Evolutionary conservation across 441 rosid species (phyloP).

Genomic region (Isatis lusitanica): DNA sequence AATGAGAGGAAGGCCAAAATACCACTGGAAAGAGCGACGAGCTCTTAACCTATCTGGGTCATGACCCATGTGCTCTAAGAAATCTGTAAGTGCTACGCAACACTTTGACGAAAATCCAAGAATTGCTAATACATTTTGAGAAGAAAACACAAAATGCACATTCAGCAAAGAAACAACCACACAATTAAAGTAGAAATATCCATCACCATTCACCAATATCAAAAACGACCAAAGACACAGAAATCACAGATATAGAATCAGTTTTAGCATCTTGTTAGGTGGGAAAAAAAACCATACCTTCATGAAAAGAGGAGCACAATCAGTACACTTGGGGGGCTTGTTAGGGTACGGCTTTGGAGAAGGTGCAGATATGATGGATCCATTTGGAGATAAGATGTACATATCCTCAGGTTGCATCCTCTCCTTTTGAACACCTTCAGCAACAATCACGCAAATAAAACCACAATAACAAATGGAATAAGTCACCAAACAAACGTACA

Average conservation of each 20-base stretch:
- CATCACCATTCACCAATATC: background rate
- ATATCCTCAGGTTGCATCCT: conserved; percentile 95
- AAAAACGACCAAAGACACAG: conserved; percentile 1
- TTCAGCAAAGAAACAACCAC: background rate
- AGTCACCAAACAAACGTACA: no score
- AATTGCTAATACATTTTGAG: background rate
- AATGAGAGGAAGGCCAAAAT: background rate
- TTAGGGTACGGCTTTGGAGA: conserved; percentile 87
- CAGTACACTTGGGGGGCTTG: conserved; percentile 94
- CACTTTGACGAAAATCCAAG: background rate
- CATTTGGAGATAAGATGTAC: conserved; percentile 74
- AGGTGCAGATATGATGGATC: conserved; percentile 64
- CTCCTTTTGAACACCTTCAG: conserved; percentile 97
- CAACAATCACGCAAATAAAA: background rate
- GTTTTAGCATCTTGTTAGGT: background rate
- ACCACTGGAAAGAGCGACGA: conserved; percentile 16
- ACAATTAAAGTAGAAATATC: background rate
- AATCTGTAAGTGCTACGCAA: background rate
- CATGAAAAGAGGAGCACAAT: conserved; percentile 90
- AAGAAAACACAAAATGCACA: background rate
- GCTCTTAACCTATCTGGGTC: conserved; percentile 19
- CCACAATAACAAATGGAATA: background rate
- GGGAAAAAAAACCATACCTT: conserved; percentile 52
- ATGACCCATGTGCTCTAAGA: background rate
- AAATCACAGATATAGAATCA: background rate